Base-by-base conservation (phyloP, 805 yeast genomes). In the Saturnispora hagleri region DNA sequence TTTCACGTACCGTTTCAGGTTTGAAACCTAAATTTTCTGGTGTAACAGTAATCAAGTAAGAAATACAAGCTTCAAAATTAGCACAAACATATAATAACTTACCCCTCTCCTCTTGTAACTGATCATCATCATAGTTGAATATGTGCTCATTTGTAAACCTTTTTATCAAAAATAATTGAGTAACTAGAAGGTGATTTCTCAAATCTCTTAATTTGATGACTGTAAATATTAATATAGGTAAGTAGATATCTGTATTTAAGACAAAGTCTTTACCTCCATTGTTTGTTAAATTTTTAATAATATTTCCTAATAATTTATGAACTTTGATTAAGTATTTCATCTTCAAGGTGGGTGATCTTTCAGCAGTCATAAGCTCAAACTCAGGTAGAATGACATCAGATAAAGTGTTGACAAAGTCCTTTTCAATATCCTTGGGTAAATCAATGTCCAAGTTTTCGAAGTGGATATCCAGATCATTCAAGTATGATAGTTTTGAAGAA, bases 1-100 rank as follows among this genome's bases (percentile, higher is more conserved):
- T 28, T 2, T 50, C 44, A 36, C 51, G 54, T 6, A 53, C 56
- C 0, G 59, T 52, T 3, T 56, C 54, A n/a, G 47, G 20, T 4
- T 55, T 56, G n/a, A 68, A 52, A 28, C 59, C 59, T 34, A 68
- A 53, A 53, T 69, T 66, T n/a, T 60, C 65, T 8, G 62, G 33
- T 0, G 67, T 66, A 5, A 66, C 70, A 44, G 66, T 65, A 3
- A 65, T 57, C 20, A 69, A 48, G 47, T 68, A 69, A 6, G 69
- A 62, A 13, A 69, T 51, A 33, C 69, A 60, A 4, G 73, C 73
- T 53, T 69, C 72, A 48, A 67, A 60, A 48, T 69, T 69, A 1
- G 73, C 68, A 43, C 65, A 54, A 17, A 67, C 68, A 48, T 69
- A 69, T 17, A 68, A 52, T 34, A 69, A 50, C 45, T 64, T 65